Base-by-base conservation (phyloP, 345 rosid genomes). In the Euphorbia tirucalli region DNA sequence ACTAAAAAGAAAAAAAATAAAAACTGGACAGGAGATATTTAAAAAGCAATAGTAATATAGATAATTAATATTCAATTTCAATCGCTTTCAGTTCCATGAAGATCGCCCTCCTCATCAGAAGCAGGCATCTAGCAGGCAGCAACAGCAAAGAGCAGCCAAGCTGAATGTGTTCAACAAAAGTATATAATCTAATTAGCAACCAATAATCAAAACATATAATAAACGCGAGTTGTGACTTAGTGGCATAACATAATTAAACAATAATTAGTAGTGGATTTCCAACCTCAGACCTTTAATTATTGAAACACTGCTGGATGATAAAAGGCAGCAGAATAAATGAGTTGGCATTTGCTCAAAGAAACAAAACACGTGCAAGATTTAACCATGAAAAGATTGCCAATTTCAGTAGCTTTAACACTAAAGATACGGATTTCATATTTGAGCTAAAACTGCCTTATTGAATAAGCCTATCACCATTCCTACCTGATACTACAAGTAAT, bases 81-180 rank as follows among this genome's bases (percentile, higher is more conserved):
- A 58, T 25, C 32, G 27, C 14, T 11, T 11, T 61, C 31, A 3
- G 52, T 31, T 27, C 54, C 30, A 49, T 39, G 22, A 27, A 15
- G 10, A 11, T 10, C 57, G 21, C 9, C 19, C 43, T 30, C 39
- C 25, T 49, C 43, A 30, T 28, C 76, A 68, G 43, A 77, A 68
- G 70, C 80, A 77, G 25, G 80, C 80, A 41, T 77, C 80, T 71
- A 77, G 67, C 25, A 77, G 70, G 49, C 80, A 77, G 73, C 80
- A 77, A 55, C 80, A 77, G 72, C 80, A 77, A 21, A 77, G 76
- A 24, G 80, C 80, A 68, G 80, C 80, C 65, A 77, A 55, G 71
- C 80, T 77, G 69, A 66, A 68, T 16, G 25, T 24, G 28, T 58
- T 52, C 35, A 43, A 39, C n/a, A 65, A 25, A 52, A 22, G 3